phyloP scores from a whole-genome alignment of 1,139 yeast species.

The Spencermartinsiella ligniputridi region DNA sequence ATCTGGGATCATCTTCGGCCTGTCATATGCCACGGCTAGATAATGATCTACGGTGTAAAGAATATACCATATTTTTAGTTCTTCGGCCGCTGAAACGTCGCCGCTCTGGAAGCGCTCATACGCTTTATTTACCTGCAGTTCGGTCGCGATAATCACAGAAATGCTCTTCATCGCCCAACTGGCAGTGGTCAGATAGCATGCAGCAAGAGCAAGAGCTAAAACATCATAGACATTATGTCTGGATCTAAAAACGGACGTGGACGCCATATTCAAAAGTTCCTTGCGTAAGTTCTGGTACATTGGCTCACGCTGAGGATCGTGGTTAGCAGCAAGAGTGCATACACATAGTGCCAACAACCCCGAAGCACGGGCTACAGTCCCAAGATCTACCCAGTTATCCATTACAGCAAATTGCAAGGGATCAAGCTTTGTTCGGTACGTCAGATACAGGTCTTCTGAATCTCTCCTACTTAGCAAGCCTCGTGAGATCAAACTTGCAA shows the following conservation, averaged over 20 bases:
- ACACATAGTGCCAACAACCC: slow-evolving; percentile 2
- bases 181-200: slow-evolving; percentile 3
- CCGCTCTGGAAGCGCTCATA: slow-evolving; percentile 3
- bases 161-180: slow-evolving; percentile 4
- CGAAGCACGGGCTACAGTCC: slow-evolving; percentile 2
- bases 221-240: slow-evolving; percentile 2
- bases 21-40: slow-evolving; percentile 2
- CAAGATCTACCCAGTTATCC: neutral
- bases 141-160: slow-evolving; percentile 2
- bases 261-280: neutral
- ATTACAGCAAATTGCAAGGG: neutral
- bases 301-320: neutral
- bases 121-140: slow-evolving; percentile 1
- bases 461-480: neutral
- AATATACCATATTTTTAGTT: slow-evolving; percentile 3
- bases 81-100: neutral
- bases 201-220: slow-evolving; percentile 1
- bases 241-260: slow-evolving; percentile 1
- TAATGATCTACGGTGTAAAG: slow-evolving; percentile 4
- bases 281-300: slow-evolving; percentile 1
- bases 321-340: slow-evolving; percentile 1
- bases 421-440: neutral
- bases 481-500: neutral
- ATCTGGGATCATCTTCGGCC: slow-evolving; percentile 3
- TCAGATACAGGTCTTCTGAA: neutral